Base-by-base conservation (phyloP, 2,329 filamentous ascomycete genomes). In the Ascochyta koolunga region DNA sequence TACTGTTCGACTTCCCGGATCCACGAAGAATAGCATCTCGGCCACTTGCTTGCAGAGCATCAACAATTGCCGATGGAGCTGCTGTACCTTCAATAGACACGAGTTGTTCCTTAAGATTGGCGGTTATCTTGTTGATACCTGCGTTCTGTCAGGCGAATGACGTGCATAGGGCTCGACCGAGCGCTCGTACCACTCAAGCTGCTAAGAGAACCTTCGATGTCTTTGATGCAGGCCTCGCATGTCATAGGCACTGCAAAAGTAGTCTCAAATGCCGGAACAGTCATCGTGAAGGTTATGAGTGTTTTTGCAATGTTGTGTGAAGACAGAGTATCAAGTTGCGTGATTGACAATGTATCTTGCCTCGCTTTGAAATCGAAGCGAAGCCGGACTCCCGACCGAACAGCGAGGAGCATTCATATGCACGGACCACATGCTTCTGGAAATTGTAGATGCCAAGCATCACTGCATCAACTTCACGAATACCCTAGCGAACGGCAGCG, bases 211-310 rank as follows among this genome's bases (percentile, higher is more conserved):
- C 85, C 84, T 68, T 91, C 91, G 73, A 99, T 87, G 68, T 91
- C 88, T 76, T 93, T 89, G 75, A 96, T 86, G 79, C 95, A 98
- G 70, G 84, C 82, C 67, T 96, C 89, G 79, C 95, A 98, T 77
- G 88, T 91, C 81, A 98, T 88, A 50, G 92, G 93, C 65, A 98
- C 95, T 60, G 93, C 92, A 76, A 98, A 98, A 61, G 93, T 89
- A 57, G 93, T 96, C 89, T 98, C 71, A 33, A 74, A 74, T 13
- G 62, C 53, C 7, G 70, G 70, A 21, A 73, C 65, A 13, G 67
- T 67, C 71, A 73, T 74, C 13, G 42, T 65, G 32, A 42, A 35
- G 19, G 24, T 22, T 5, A 37, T 31, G 13, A 22, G 3, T 29
- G 5, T 31, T 8, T 8, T 16, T 41, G n/a, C 32, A 32, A 46